These are phyloP conservation scores for Cenchrus purpureus DNA, from an alignment of 176 grass and related monocot genomes.

Conservation along the genomic window DNA sequence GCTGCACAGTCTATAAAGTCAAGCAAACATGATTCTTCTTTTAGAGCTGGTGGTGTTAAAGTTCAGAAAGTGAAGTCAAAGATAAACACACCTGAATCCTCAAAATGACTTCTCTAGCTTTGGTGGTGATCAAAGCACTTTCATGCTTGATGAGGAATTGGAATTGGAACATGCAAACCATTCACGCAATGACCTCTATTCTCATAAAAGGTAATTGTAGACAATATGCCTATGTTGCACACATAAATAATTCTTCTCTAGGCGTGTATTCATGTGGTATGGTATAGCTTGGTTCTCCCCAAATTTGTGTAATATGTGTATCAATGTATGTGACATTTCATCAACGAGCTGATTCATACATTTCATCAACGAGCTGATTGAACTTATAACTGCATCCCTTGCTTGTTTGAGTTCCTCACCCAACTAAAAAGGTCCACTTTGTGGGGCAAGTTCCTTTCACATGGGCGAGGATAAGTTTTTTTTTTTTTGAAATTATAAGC, in stretches of 20 bases:
- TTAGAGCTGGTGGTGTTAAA: constrained; percentile 41
- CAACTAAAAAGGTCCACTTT: neutral
- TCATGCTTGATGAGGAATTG: constrained; percentile 86
- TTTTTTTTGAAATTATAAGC: neutral
- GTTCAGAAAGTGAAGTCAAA: constrained; percentile 46
- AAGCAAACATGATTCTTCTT: constrained; percentile 33
- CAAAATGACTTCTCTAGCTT: constrained; percentile 48
- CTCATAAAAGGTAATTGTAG: constrained; percentile 66
- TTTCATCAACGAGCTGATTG: neutral
- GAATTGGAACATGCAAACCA: constrained; percentile 61
- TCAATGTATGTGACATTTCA: neutral
- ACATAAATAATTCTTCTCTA: neutral
- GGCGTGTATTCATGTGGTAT: constrained; percentile 6
- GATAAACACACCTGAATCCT: constrained; percentile 42
- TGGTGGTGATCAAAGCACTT: constrained; percentile 71
- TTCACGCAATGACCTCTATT: constrained; percentile 45
- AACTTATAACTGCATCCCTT: neutral
- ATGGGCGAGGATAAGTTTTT: neutral
- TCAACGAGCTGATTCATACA: neutral
- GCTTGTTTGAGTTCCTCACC: neutral
- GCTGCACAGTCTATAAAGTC: constrained; percentile 37
- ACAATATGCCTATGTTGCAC: constrained; percentile 17
- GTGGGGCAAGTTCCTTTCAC: neutral
- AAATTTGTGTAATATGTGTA: neutral
- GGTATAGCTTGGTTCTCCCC: neutral